Base-by-base conservation (phyloP, 2,329 filamentous ascomycete species). In the Akanthomyces lecanii region DNA sequence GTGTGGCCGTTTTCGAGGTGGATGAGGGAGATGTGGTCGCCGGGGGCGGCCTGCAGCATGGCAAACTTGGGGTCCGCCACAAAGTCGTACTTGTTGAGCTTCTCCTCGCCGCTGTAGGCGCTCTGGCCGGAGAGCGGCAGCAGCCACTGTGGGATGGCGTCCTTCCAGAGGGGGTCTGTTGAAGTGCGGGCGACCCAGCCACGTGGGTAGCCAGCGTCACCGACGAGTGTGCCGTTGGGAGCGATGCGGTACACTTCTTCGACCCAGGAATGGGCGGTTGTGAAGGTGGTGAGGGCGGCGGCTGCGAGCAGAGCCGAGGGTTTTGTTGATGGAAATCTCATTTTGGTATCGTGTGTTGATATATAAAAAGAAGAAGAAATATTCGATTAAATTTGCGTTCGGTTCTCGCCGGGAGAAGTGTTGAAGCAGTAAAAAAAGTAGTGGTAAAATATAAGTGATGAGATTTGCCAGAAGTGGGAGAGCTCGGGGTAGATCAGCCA, bases 1-100 rank as follows among this genome's bases (percentile, higher is more conserved):
- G 91, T 89, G 74, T 93, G 90, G 30, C 90, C 90, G 68, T 93
- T 93, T 71, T 93, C 90, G 65, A 86, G 80, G 74, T 90, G 91
- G 63, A 83, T 79, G 60, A 92, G 73, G 38, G 89, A 87, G 64
- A 92, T 76, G 48, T 81, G 81, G 69, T 89, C 87, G 54, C 89
- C 88, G 2, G 84, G 74, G 2, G 78, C 71, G 21, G 83, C 85
- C 30, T 78, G 74, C 30, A 96, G 85, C 71, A 85, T 82, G 30
- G 89, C 86, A 63, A 84, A 89, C 16, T 81, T 74, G 4, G 79
- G 74, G 18, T 82, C 80, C 28, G 68, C 67, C 4, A 70, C 67
- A 30, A 70, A 65, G 61, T 70, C 66, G 62, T 65, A 74, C 69
- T 77, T 77, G 72, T 76, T 77, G 63, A 77, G 64, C 70, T 90